Conservation (phyloP, 768 basidiomycete genomes). For the Hortiboletus flavorubellus region DNA sequence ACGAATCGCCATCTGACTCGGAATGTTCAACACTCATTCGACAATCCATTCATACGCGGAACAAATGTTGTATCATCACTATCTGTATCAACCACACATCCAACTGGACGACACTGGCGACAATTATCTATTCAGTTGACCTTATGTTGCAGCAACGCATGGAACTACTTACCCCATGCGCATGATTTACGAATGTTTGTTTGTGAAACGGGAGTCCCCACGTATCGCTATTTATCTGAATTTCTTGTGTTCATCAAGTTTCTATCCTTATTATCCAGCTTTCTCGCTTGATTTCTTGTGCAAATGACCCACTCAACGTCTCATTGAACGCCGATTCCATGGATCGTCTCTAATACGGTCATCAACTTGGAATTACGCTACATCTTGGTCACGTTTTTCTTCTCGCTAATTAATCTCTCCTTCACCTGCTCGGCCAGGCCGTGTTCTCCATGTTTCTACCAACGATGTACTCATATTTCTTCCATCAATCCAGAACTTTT, state of each 20-base stretch:
- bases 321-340: conserved; percentile 3
- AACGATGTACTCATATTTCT: conserved; percentile 17
- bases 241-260: conserved; percentile 10
- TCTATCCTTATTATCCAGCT: conserved; percentile 30
- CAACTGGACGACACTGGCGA: conserved; percentile 20
- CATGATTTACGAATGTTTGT: conserved; percentile 28
- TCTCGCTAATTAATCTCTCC: neutral
- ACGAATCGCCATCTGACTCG: conserved; percentile 12
- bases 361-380: conserved; percentile 1
- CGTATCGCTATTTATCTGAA: conserved; percentile 19
- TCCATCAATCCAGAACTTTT: conserved; percentile 11
- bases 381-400: conserved; percentile 8
- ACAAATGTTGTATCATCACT: conserved; percentile 35
- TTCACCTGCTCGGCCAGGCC: conserved; percentile 25
- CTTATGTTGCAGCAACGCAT: conserved; percentile 24
- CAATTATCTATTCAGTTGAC: conserved; percentile 32
- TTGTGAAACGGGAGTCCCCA: conserved; percentile 18
- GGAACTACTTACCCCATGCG: conserved; percentile 17
- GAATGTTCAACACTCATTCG: conserved; percentile 17
- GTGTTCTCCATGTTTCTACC: conserved; percentile 9
- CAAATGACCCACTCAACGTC: conserved; percentile 9
- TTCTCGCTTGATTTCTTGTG: conserved; percentile 18
- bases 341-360: neutral
- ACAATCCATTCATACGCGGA: conserved; percentile 23
- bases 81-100: conserved; percentile 33